Percentiles rank a stretch among this genome's conserved stretches.
phyloP scores from a whole-genome alignment of 83 land plant genomes.

The Diphasiastrum complanatum region DNA sequence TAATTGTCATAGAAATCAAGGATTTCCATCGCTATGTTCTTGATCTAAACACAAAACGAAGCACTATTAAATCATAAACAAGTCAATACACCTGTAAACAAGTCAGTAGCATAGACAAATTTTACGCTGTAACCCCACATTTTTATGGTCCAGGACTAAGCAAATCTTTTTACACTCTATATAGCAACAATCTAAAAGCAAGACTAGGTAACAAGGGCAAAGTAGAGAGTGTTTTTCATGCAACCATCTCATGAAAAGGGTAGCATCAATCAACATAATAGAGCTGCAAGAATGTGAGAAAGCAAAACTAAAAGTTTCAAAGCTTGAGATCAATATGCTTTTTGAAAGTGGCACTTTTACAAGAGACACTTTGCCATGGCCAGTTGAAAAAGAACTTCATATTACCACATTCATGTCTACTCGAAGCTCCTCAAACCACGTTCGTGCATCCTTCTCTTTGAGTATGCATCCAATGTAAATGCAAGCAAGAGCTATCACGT shows the following conservation, averaged over 20 bases:
- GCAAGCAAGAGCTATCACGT: conserved; percentile 93
- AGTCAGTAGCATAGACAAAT: neutral
- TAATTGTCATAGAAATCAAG: conserved; percentile 79
- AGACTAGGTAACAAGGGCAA: too few relatives aligned
- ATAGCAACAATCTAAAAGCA: too few relatives aligned
- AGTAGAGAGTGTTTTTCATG: too few relatives aligned
- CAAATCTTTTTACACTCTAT: too few relatives aligned
- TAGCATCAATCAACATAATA: too few relatives aligned
- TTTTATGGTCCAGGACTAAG: too few relatives aligned
- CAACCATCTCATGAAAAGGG: too few relatives aligned
- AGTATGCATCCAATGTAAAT: conserved; percentile 79
- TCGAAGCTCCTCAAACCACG: conserved; percentile 97
- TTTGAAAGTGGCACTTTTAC: neutral
- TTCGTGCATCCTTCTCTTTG: conserved; percentile 68
- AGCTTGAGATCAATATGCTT: neutral
- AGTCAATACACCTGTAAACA: neutral
- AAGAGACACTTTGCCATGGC: neutral
- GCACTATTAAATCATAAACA: neutral
- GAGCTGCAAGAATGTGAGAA: too few relatives aligned
- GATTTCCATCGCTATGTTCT: conserved; percentile 85
- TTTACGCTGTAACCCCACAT: too few relatives aligned
- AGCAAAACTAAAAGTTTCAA: too few relatives aligned
- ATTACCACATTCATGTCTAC: conserved; percentile 93
- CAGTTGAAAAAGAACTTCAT: neutral
- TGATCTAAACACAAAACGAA: conserved; percentile 45